Evolutionary conservation across 1,284 basidiomycete species (phyloP).

Genomic region (Naganishia albida): DNA sequence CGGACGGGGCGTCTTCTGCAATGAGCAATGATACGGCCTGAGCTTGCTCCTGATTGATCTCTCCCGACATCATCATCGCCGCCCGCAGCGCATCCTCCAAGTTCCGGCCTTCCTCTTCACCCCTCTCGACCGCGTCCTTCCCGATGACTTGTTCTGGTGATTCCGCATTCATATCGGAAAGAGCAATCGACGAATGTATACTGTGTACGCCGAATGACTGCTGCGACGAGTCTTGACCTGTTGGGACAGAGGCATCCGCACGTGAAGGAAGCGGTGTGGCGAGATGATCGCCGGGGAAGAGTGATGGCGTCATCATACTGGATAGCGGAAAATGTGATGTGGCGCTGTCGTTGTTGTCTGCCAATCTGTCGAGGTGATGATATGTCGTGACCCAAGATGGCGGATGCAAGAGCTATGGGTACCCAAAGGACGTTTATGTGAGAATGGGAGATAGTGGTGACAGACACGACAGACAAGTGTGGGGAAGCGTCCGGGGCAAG

Average conservation of each 20-base stretch:
- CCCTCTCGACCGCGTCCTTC: too few species aligned
- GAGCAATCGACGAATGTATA: background rate
- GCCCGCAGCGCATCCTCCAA: constrained; percentile 16
- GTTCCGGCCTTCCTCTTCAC: background rate
- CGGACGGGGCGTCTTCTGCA: background rate
- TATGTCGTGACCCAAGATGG: too few species aligned
- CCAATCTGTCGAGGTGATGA: background rate
- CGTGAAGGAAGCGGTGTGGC: background rate
- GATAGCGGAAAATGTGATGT: background rate
- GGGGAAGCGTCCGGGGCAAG: constrained; percentile 1
- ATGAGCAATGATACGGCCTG: background rate
- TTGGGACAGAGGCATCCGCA: too few species aligned
- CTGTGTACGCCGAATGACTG: constrained; percentile 12
- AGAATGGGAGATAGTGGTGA: background rate
- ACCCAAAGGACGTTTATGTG: too few species aligned
- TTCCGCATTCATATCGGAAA: too few species aligned
- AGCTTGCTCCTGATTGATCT: background rate
- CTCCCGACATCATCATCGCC: constrained; percentile 21
- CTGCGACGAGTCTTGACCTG: background rate
- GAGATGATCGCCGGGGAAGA: background rate
- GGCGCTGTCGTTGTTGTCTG: background rate
- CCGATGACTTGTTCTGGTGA: too few species aligned
- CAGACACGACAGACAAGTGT: background rate
- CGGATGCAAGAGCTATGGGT: too few species aligned
- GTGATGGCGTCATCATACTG: constrained; percentile 26